Conservation (phyloP, 345 rosid species). For the Salix caprea region DNA sequence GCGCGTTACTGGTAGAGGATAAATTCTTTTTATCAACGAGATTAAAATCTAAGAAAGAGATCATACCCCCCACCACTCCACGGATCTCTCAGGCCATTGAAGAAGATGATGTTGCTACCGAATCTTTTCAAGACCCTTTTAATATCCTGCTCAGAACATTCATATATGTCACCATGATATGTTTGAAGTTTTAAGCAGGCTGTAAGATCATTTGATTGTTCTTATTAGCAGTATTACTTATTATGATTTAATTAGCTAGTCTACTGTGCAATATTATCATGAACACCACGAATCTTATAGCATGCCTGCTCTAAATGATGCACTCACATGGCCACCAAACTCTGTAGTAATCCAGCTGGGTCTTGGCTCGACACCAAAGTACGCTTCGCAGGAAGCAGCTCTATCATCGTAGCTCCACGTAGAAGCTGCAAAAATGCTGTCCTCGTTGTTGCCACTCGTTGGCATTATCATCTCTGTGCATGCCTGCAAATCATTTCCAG, state of each 20-base stretch:
- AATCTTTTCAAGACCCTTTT: conserved; percentile 42
- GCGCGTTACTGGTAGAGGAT: neutral
- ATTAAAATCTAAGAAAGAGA: neutral
- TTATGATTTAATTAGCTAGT: neutral
- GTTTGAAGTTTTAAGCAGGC: neutral
- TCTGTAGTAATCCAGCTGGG: conserved; percentile 47
- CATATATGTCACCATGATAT: neutral
- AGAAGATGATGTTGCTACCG: conserved; percentile 63
- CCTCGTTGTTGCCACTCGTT: conserved; percentile 27
- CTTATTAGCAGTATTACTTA: neutral
- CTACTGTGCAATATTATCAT: neutral
- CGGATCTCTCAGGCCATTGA: conserved; percentile 69
- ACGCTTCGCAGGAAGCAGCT: conserved; percentile 5
- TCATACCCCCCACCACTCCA: conserved; percentile 74
- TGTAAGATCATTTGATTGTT: neutral
- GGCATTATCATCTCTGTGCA: conserved; percentile 68
- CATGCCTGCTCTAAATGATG: neutral
- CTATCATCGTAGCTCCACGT: conserved; percentile 22
- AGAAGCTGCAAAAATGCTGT: conserved; percentile 45
- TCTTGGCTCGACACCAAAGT: conserved; percentile 32
- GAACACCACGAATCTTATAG: neutral
- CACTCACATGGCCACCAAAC: conserved; percentile 53
- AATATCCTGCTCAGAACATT: conserved; percentile 33
- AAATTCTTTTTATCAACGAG: neutral
- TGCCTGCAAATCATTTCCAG: conserved; percentile 29